These are phyloP conservation scores for Westerdykella sp. DNA, from an alignment of 2,329 filamentous ascomycete species.

Conservation along the genomic window DNA sequence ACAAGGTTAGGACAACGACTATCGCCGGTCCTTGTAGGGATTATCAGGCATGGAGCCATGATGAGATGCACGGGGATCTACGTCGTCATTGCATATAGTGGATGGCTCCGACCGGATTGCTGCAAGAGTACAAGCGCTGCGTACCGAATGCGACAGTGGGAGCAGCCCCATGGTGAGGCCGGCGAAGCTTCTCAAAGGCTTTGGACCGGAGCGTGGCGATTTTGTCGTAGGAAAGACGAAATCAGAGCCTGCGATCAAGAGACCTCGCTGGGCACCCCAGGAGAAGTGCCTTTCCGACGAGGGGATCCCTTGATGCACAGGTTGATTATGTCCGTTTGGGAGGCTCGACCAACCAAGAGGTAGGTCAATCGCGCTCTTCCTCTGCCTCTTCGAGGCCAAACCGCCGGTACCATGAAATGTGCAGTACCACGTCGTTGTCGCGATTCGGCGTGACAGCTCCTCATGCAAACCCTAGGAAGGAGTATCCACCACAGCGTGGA, in stretches of 20 bases:
- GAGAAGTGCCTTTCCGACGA: constrained; percentile 52
- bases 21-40: constrained; percentile 36
- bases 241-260: constrained; percentile 28
- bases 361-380: constrained; percentile 35
- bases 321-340: constrained; percentile 42
- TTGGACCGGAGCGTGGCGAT: constrained; percentile 36
- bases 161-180: constrained; percentile 4
- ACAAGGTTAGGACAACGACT: constrained; percentile 25
- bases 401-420: constrained; percentile 18
- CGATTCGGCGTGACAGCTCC: constrained; percentile 34
- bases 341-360: constrained; percentile 16
- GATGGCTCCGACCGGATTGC: constrained; percentile 6
- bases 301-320: constrained; percentile 41
- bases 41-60: constrained; percentile 1
- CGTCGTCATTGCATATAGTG: constrained; percentile 15
- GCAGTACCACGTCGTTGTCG: constrained; percentile 20
- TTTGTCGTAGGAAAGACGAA: constrained; percentile 22
- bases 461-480: constrained; percentile 10
- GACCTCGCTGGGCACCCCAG: constrained; percentile 49
- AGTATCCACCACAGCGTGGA: constrained; percentile 5
- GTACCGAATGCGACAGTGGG: constrained; percentile 23
- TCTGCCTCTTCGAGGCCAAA: constrained; percentile 19
- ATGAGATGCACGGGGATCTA: constrained; percentile 46
- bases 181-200: constrained; percentile 11
- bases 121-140: constrained; percentile 17